Conservation (phyloP, 441 rosid genomes). For the Syzygium malaccense region DNA sequence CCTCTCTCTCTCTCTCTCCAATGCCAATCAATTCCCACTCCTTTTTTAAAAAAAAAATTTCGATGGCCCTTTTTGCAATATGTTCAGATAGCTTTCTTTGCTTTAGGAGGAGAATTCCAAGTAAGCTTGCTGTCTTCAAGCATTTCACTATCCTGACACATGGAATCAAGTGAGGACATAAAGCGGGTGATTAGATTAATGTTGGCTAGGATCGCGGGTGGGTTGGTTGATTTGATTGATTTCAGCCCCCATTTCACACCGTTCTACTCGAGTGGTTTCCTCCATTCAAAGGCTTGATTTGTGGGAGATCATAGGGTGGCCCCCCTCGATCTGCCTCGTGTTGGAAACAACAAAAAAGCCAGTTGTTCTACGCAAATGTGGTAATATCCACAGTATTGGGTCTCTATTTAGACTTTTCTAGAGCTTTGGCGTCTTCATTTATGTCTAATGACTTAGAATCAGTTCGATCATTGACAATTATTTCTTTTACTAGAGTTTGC, state of each 20-base stretch:
- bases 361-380: neutral
- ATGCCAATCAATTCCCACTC: constrained; percentile 34
- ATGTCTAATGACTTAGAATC: neutral
- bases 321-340: constrained; percentile 25
- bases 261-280: constrained; percentile 7
- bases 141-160: constrained; percentile 25
- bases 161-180: constrained; percentile 24
- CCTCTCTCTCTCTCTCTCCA: constrained; percentile 29
- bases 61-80: neutral
- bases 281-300: neutral
- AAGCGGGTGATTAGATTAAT: constrained; percentile 11
- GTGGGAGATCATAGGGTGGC: constrained; percentile 17
- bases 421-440: neutral
- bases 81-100: constrained; percentile 11
- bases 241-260: constrained; percentile 17
- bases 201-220: constrained; percentile 37
- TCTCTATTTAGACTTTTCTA: neutral
- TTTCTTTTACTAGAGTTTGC: neutral
- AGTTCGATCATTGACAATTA: neutral
- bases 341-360: neutral
- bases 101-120: constrained; percentile 39
- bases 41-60: neutral
- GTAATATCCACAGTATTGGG: neutral
- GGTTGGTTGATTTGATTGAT: constrained; percentile 26
- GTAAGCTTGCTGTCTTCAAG: constrained; percentile 36